Evolutionary conservation across 352 stramenopile genomes (phyloP).

Genomic region (Thraustochytrium striatum): DNA sequence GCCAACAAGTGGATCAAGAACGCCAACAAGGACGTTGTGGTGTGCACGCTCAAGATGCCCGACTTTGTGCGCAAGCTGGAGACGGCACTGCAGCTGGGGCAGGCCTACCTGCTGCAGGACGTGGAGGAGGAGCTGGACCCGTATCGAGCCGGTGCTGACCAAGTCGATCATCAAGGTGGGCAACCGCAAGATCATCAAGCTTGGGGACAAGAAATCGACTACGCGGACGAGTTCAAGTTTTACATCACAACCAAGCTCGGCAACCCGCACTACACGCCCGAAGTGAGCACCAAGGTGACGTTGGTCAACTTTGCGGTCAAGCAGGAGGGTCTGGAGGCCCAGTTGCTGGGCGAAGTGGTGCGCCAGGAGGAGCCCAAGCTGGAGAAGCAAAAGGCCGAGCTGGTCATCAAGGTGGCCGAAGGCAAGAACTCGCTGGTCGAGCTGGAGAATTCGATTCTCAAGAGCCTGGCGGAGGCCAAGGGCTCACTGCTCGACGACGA

Average conservation of each 20-base stretch:
- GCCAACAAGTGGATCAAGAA: constrained; percentile 94
- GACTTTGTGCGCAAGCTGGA: constrained; percentile 87
- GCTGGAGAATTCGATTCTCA: constrained; percentile 89
- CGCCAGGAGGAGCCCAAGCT: constrained; percentile 86
- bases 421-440: constrained; percentile 91
- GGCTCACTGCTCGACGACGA: constrained; percentile 88
- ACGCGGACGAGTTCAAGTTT: constrained; percentile 85
- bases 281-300: constrained; percentile 87
- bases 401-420: constrained; percentile 75
- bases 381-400: constrained; percentile 87
- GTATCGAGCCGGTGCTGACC: constrained; percentile 82
- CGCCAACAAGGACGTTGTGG: constrained; percentile 64
- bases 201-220: constrained; percentile 92
- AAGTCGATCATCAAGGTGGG: constrained; percentile 90
- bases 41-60: constrained; percentile 90
- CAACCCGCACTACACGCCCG: constrained; percentile 90
- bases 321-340: constrained; percentile 84
- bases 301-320: constrained; percentile 95
- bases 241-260: constrained; percentile 93
- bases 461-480: constrained; percentile 79
- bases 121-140: constrained; percentile 91
- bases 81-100: constrained; percentile 85
- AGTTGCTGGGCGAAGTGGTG: constrained; percentile 88
- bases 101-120: constrained; percentile 87
- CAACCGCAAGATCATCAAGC: constrained; percentile 82